Conservation (phyloP, 2,329 filamentous ascomycete species). For the Clonostachys chloroleuca region DNA sequence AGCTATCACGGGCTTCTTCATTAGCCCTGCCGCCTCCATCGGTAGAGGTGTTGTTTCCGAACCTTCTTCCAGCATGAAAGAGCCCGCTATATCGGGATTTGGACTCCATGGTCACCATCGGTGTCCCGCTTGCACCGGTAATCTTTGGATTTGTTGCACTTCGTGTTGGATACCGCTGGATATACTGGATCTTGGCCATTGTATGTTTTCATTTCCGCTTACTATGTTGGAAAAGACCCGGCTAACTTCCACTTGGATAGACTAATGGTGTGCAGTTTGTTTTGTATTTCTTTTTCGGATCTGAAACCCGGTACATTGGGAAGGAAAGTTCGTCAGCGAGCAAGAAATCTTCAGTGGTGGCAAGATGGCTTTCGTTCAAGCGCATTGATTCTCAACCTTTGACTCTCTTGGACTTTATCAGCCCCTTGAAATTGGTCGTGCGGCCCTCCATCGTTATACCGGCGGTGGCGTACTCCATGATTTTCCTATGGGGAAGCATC, state of each 20-base stretch:
- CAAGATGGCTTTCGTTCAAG: slow-evolving; percentile 2
- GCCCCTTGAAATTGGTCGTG: slow-evolving; percentile 3
- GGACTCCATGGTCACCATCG: slow-evolving; percentile 12
- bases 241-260: slow-evolving; percentile 1
- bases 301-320: slow-evolving; percentile 9
- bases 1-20: slow-evolving; percentile 48
- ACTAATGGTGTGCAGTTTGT: slow-evolving; percentile 9
- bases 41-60: no score
- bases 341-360: not conserved
- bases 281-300: slow-evolving; percentile 8
- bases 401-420: slow-evolving; percentile 5
- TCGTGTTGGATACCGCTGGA: no score
- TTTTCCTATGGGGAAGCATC: slow-evolving; percentile 39
- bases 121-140: slow-evolving; percentile 21
- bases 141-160: slow-evolving; percentile 20
- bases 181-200: no score
- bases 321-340: no score
- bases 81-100: slow-evolving; percentile 9
- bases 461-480: slow-evolving; percentile 47
- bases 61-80: slow-evolving; percentile 8
- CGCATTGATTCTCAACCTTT: slow-evolving; percentile 9
- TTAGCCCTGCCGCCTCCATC: slow-evolving; percentile 34
- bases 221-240: no score
- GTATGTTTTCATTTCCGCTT: no score
- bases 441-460: slow-evolving; percentile 19